Conservation (phyloP, 2,329 filamentous ascomycete genomes). For the Fusarium dlaminii region DNA sequence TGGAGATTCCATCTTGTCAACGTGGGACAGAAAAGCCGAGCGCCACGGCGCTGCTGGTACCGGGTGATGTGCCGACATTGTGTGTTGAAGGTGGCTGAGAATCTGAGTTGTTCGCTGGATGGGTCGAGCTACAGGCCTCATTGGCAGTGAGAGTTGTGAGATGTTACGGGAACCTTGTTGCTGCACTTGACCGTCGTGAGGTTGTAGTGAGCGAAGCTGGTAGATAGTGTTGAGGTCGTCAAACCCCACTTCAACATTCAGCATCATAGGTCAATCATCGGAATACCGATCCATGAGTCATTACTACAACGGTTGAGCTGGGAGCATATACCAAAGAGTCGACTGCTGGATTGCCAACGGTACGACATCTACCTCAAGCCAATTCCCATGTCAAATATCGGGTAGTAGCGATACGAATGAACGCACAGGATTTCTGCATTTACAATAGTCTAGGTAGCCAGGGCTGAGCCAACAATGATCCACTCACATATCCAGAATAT, state of each 20-base stretch:
- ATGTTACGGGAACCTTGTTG: not conserved
- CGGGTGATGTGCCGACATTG: constrained; percentile 39
- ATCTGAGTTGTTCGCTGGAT: constrained; percentile 43
- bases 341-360: not conserved
- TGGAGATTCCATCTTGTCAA: constrained; percentile 57
- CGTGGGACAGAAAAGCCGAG: constrained; percentile 60
- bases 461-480: constrained; percentile 1
- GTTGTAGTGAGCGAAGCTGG: constrained; percentile 1
- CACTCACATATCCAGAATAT: constrained; percentile 17
- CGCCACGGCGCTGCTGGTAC: constrained; percentile 62
- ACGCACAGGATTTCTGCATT: not conserved
- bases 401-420: not conserved
- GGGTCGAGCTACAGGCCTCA: constrained; percentile 28
- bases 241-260: constrained; percentile 21
- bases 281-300: constrained; percentile 31
- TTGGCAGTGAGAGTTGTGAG: constrained; percentile 7
- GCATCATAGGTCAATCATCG: constrained; percentile 24
- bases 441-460: not conserved
- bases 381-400: not conserved
- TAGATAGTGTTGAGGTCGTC: not conserved
- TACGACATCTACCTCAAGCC: not conserved
- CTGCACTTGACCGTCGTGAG: not conserved
- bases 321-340: not conserved
- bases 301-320: constrained; percentile 4
- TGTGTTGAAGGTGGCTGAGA: constrained; percentile 42